Base-by-base conservation (phyloP, 2,329 filamentous ascomycete species). In the Botryotinia narcissicola region DNA sequence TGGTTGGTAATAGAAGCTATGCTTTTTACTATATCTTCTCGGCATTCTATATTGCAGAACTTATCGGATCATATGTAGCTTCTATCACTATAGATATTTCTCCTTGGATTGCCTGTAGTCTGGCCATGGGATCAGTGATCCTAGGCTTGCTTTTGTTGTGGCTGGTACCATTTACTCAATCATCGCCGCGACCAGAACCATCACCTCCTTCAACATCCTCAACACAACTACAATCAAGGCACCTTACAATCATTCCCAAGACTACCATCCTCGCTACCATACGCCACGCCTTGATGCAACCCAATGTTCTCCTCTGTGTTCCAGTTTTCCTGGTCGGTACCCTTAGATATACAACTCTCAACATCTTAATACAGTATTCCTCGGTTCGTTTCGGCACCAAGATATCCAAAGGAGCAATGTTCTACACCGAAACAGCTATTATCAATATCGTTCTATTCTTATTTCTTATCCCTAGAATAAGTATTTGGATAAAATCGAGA, bases 11-110 rank as follows among this genome's bases (percentile, higher is more conserved):
- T 29, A 80, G 79, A 72, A 80, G 79, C 61, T 75, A 78, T 70
- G 76, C 76, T 1, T 81, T 80, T 63, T 81, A 81, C 44, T 80
- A 80, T 57, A 80, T 81, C 57, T 81, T 80, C 61, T 80, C 80
- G 14, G 78, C 80, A 37, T 81, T 79, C 59, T 81, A 80, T 61
- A 71, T 79, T 40, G 79, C 79, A 1, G 80, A 81, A 60, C 75
- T 81, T 22, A 73, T 79, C 8, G 78, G 76, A 25, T 81, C 80
- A 8, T 79, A 76, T 42, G 40, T 78, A 22, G 80, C 79, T 5
- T 75, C 78, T 1, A 48, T 79, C 2, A 80, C 79, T 3, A 78
- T 74, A 18, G 79, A 80, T 40, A 79, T 80, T 6, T 78, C 79
- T 8, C 79, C 79, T 44, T 81, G 80, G 80, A 78, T 81, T 46